Conservation (phyloP, 108 stramenopile species). For the Pseudonitzschia multiseries region DNA sequence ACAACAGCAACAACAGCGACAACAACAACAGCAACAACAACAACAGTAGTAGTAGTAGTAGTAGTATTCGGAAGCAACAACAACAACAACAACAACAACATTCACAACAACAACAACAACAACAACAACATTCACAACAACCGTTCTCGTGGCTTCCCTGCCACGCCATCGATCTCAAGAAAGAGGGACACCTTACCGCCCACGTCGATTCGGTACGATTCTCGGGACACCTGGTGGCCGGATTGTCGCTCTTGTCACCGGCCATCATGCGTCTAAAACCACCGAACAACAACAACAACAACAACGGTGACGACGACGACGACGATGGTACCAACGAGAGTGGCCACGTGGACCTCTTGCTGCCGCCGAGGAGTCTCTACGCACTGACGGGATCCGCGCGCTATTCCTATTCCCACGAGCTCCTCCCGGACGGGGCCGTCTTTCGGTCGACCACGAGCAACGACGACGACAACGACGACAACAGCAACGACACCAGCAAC, state of each 20-base stretch:
- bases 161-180: conserved; percentile 82
- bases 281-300: conserved; percentile 4
- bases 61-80: no score
- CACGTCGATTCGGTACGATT: conserved; percentile 92
- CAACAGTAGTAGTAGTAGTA: background rate
- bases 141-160: conserved; percentile 69
- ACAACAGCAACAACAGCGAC: conserved; percentile 1
- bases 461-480: background rate
- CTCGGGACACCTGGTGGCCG: conserved; percentile 85
- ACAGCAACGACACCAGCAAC: background rate
- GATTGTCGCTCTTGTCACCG: conserved; percentile 73
- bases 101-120: background rate
- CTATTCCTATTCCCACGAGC: conserved; percentile 74
- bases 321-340: background rate
- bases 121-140: background rate
- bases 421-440: conserved; percentile 44
- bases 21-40: background rate
- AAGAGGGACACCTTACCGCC: conserved; percentile 71
- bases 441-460: conserved; percentile 34
- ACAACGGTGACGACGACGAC: background rate
- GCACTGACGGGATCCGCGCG: conserved; percentile 63
- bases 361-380: conserved; percentile 76
- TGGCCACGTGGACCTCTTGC: conserved; percentile 68
- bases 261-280: conserved; percentile 75
- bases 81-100: background rate